phyloP scores from a whole-genome alignment of 2,329 filamentous ascomycete genomes.

The Cytospora mali region DNA sequence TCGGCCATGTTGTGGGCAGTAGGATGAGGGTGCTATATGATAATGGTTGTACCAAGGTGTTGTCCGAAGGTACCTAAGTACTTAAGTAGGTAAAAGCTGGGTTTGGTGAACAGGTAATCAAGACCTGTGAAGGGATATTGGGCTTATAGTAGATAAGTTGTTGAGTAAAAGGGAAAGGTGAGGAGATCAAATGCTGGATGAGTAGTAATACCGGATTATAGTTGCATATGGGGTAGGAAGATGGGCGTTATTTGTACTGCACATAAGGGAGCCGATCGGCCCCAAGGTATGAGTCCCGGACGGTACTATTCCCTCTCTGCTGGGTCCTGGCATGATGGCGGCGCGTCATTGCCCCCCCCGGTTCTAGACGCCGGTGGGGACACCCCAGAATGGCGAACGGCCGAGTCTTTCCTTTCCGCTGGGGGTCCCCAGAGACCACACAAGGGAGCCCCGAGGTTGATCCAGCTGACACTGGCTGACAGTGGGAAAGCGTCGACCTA shows the following conservation, averaged over 20 bases:
- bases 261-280: not conserved
- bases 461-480: not conserved
- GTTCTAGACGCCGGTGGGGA: slow-evolving; percentile 22
- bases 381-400: slow-evolving; percentile 22
- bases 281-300: not conserved
- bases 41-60: not conserved
- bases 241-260: not conserved
- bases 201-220: not conserved
- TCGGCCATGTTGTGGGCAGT: slow-evolving; percentile 19
- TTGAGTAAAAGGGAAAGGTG: not conserved
- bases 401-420: slow-evolving; percentile 15
- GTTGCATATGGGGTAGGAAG: not conserved
- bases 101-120: not conserved
- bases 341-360: slow-evolving; percentile 9
- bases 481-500: not conserved
- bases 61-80: not conserved
- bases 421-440: slow-evolving; percentile 11
- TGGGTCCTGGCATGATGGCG: not conserved
- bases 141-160: not conserved
- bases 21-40: not conserved
- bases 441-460: not conserved
- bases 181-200: not conserved
- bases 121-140: not conserved
- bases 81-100: not conserved
- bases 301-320: not conserved